Evolutionary conservation across 768 basidiomycete species (phyloP), one percentile per base, ranked within the genome.

Genomic region (Lactarius vividus): DNA sequence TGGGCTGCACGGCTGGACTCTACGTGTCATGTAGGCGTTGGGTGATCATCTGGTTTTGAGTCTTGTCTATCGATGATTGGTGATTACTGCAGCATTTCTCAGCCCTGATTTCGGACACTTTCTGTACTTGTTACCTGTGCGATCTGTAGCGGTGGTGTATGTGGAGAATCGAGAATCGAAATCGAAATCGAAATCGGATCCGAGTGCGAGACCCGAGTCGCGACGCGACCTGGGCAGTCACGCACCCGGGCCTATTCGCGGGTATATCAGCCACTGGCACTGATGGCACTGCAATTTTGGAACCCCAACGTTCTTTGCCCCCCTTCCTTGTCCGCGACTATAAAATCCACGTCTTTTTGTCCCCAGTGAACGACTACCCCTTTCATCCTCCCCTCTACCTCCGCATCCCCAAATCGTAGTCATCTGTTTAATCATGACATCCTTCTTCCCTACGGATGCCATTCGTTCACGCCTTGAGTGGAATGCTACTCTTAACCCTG

Each of bases 391-490:
- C 54, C 20, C 54, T 57, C 59, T 35, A 59, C 29, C 28, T 40
- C 39, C 57, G 37, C 60, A 39, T n/a, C 13, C 26, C 40, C 28
- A 56, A 49, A 31, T 61, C 61, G 39, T 9, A 23, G 35, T 39
- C 37, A 28, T 46, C 56, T 35, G 16, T 7, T n/a, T 42, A 37
- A 56, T 26, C 31, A 70, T 70, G 69, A 31, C 69, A 40, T 53
- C 63, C 26, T 54, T 59, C 49, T 53, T 75, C 70, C 63, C 73
- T 18, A 37, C 70, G 52, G 57, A 69, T 26, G 35, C 64, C 54
- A 74, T 87, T 74, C 84, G 85, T 69, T 91, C 90, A 70, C 94
- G 95, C 76, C 87, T 98, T 76, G 90, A 94, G 78, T 98, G 96
- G 96, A 88, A 89, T 73, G 88, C 95, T 57, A 85, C 84, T 68